Percentiles rank a stretch among this genome's conserved stretches.
Evolutionary conservation across 2,329 filamentous ascomycete species (phyloP).

Genomic region (Trichoderma lentiforme): DNA sequence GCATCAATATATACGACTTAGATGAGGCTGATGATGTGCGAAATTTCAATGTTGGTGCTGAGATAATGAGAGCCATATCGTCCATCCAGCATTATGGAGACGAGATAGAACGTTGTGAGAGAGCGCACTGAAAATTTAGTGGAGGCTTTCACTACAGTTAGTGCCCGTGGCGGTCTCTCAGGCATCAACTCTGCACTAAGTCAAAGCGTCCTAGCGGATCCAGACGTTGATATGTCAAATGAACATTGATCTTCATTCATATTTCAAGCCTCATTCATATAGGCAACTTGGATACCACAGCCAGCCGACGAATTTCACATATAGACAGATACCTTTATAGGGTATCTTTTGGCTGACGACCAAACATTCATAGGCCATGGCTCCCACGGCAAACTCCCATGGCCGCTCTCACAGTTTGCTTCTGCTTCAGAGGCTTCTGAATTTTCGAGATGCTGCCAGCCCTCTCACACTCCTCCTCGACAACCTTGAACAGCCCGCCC

Average conservation of each 20-base stretch:
- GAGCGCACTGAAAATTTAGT: neutral
- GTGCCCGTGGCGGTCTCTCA: neutral
- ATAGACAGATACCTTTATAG: neutral
- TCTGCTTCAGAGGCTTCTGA: slow-evolving; percentile 77
- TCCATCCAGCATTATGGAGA: neutral
- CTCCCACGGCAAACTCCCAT: slow-evolving; percentile 58
- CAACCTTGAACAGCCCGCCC: slow-evolving; percentile 75
- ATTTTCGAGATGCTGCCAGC: slow-evolving; percentile 72
- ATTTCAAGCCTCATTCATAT: neutral
- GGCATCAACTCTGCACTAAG: neutral
- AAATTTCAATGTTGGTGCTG: neutral
- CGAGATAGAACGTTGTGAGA: neutral
- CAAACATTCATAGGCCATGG: slow-evolving; percentile 40
- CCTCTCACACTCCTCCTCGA: slow-evolving; percentile 86
- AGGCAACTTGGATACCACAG: neutral
- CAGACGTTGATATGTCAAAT: neutral
- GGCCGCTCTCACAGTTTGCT: slow-evolving; percentile 80
- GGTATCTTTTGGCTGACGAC: rapidly evolving
- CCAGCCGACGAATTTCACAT: neutral
- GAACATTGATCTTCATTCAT: neutral
- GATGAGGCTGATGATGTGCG: neutral
- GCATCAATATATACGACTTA: neutral
- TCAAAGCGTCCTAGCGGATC: neutral
- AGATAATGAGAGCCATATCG: neutral
- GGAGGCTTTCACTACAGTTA: neutral